Evolutionary conservation across 139 green algal genomes (phyloP).

Genomic region (Chlamydomonas sp.): DNA sequence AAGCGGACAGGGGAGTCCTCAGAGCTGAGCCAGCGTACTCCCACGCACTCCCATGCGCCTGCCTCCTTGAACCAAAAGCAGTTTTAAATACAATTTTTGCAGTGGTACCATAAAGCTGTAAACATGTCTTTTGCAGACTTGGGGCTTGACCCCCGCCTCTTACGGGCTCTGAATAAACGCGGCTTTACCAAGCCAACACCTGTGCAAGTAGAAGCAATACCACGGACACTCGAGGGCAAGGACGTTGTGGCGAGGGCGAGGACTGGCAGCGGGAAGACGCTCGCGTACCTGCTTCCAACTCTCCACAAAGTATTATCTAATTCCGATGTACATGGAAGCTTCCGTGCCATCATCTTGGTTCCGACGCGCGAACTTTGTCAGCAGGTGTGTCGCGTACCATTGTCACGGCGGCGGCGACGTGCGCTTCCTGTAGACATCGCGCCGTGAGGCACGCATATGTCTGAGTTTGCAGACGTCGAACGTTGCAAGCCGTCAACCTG

Average conservation of each 20-base stretch:
- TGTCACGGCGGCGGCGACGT: not conserved
- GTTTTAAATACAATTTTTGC: not conserved
- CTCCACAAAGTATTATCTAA: constrained; percentile 74
- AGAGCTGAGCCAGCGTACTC: too few species aligned
- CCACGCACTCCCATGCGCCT: too few species aligned
- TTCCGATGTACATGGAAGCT: constrained; percentile 59
- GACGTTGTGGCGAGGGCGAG: constrained; percentile 84
- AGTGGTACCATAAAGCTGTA: not conserved
- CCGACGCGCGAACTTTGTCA: constrained; percentile 95
- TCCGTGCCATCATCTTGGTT: constrained; percentile 86
- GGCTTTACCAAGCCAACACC: constrained; percentile 69
- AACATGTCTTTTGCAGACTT: constrained; percentile 60
- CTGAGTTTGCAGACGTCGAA: too few species aligned
- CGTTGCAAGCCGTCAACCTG: too few species aligned
- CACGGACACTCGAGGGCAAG: constrained; percentile 79
- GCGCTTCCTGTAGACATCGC: not conserved
- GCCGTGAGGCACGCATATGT: too few species aligned
- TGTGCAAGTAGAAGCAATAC: constrained; percentile 79
- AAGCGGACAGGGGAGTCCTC: too few species aligned
- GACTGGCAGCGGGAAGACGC: constrained; percentile 91
- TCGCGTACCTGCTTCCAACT: constrained; percentile 89
- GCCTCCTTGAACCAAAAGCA: too few species aligned
- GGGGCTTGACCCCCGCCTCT: constrained; percentile 83
- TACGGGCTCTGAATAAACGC: constrained; percentile 76
- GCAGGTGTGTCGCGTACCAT: constrained; percentile 66